Evolutionary conservation across 345 rosid species (phyloP), one percentile per base, ranked within the genome.

Genomic region (Adansonia digitata): DNA sequence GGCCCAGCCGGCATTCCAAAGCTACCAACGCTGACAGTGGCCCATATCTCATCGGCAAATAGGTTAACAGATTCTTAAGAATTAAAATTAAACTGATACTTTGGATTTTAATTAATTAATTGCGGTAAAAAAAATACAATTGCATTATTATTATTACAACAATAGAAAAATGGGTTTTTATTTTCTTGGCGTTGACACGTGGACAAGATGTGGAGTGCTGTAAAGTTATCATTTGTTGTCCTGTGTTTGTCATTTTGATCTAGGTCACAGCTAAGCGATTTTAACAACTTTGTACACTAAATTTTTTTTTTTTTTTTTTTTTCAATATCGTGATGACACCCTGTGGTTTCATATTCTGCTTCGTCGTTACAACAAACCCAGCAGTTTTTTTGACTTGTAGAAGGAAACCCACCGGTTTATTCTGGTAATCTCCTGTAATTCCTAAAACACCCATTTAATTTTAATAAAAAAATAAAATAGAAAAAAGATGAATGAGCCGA

Each of bases 351-450:
- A 14, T 67, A 66, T 56, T 51, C 74, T 71, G 83, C 76, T 77
- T 37, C 85, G 72, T 82, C 77, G 89, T 81, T 81, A 72, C 84
- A 81, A 89, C 88, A 39, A 78, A 83, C 83, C 71, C 48, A 66
- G 78, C 81, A 74, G 74, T 75, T 79, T 73, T 77, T 46, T 71
- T 77, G 83, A 56, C 61, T 26, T 57, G 77, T 26, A 74, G 80
- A 71, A 80, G 75, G 39, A 39, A 69, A 82, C 72, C 78, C 76
- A 52, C 71, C 73, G 71, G 75, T 77, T 80, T 29, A 70, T 73
- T 79, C 62, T 65, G 75, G 86, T 24, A 68, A 27, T 40, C 75
- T 80, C 76, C 14, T 20, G 35, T 18, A 51, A 13, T 79, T 34
- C 75, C 82, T 22, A 34, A 79, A 78, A 48, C 69, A 39, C 76